Base-by-base conservation (phyloP, 345 rosid genomes). In the Toxicodendron radicans region DNA sequence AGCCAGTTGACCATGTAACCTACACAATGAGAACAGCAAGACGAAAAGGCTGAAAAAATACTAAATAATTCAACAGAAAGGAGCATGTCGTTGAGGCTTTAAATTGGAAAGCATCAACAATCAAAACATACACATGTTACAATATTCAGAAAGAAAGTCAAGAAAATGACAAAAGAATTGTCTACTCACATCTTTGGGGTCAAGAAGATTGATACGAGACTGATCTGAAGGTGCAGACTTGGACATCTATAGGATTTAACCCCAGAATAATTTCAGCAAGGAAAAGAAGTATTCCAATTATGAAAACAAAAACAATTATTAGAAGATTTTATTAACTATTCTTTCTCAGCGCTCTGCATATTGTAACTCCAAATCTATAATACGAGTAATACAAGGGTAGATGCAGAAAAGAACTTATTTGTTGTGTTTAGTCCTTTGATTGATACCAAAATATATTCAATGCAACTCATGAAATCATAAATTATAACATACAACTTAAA, bases 181-280 rank as follows among this genome's bases (percentile, higher is more conserved):
- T 58, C 59, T 63, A 79, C 98, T 88, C 81, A 94, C 97, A 81
- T 91, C 95, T 82, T 91, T 94, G 49, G 97, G 79, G 86, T 94
- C 98, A 53, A 94, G 97, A 74, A 94, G 97, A 85, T 94, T 92
- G 85, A 92, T 92, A 75, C 97, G 82, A 49, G 98, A 92, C 85
- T 86, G 97, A 79, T 94, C 98, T 58, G 97, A 91, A 73, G 92
- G 89, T 70, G 92, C 92, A 80, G 98, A 94, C 86, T 94, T 94
- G 45, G 97, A 94, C 98, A 92, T 94, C 98, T 94, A 81, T 59
- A 84, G 75, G 67, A 82, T 87, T 77, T 51, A 73, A 79, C 35
- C 64, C 60, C 61, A 75, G 3, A 61, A 74, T 69, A 57, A 10
- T 66, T 62, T 75, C 71, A 79, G 60, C 3, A 38, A 38, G 43